These are phyloP conservation scores for Rhynchosporium agropyri DNA, from an alignment of 2,329 filamentous ascomycete genomes.

Conservation along the genomic window DNA sequence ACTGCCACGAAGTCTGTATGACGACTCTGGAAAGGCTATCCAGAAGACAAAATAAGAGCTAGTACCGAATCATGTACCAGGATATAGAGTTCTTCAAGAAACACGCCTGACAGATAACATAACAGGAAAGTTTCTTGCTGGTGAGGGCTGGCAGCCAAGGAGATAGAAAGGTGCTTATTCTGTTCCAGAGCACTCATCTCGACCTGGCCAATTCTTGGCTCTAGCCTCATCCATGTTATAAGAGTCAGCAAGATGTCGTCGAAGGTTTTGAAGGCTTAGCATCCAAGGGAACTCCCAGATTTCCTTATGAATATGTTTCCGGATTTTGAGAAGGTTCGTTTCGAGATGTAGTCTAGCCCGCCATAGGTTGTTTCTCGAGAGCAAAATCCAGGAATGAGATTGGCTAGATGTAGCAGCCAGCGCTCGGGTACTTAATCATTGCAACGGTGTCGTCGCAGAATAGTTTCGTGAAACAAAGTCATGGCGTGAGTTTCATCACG, in stretches of 20 bases:
- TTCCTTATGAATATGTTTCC: neutral
- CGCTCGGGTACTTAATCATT: neutral
- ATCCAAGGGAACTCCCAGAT: neutral
- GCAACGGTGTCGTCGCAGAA: neutral
- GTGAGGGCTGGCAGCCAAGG: neutral
- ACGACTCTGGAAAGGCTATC: neutral
- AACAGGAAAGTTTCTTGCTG: neutral
- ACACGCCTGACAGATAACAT: neutral
- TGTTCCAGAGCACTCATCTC: neutral
- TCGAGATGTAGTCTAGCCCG: neutral
- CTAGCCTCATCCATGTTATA: neutral
- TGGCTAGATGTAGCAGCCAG: neutral
- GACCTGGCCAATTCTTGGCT: conserved; percentile 15
- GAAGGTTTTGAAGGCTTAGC: conserved; percentile 1
- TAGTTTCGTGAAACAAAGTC: conserved; percentile 10
- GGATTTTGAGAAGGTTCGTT: neutral
- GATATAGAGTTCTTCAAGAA: conserved; percentile 1
- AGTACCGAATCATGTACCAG: neutral
- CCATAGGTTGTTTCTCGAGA: conserved; percentile 3
- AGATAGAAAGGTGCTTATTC: neutral
- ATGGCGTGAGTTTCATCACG: neutral
- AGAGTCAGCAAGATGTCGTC: conserved; percentile 8
- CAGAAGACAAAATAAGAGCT: neutral
- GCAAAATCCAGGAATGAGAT: neutral
- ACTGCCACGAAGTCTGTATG: neutral